A percentile compares a stretch with the other conserved stretches of the same genome.
phyloP scores from a whole-genome alignment of 2,329 filamentous ascomycete genomes.

The Curvularia eragrostidis region DNA sequence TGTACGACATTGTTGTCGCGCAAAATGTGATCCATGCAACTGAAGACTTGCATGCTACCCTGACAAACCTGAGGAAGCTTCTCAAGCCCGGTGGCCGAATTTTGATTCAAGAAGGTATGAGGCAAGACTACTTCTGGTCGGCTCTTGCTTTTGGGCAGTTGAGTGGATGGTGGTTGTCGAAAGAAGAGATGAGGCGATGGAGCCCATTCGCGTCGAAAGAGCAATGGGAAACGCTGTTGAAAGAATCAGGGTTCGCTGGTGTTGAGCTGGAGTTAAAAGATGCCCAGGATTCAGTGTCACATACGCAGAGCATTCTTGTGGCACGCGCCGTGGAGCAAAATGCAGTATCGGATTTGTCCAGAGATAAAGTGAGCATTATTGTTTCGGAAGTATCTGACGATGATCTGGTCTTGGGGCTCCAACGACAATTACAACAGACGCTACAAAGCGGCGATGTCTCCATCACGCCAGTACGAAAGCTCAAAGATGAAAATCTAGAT shows the following conservation, averaged over 20 bases:
- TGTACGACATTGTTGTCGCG: background rate
- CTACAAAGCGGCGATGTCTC: background rate
- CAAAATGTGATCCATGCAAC: slow-evolving; percentile 5
- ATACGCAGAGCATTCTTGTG: slow-evolving; percentile 6
- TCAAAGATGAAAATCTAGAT: slow-evolving; percentile 1
- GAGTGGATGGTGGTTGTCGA: slow-evolving; percentile 6
- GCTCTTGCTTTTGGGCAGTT: slow-evolving; percentile 2
- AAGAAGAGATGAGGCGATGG: slow-evolving; percentile 4
- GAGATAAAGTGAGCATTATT: background rate
- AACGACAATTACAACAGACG: background rate
- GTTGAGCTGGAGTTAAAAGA: slow-evolving; percentile 7
- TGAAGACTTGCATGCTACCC: background rate
- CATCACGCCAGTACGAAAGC: background rate
- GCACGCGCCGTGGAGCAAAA: slow-evolving; percentile 1
- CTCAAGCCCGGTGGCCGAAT: slow-evolving; percentile 3
- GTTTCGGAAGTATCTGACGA: background rate
- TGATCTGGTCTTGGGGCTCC: background rate
- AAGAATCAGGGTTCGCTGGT: background rate
- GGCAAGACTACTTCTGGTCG: slow-evolving; percentile 4
- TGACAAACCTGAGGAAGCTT: background rate
- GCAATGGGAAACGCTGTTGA: background rate
- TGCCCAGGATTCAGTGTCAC: background rate
- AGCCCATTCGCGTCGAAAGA: slow-evolving; percentile 5
- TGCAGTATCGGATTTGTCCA: background rate
- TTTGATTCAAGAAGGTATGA: background rate